A percentile compares a stretch with the other conserved stretches of the same genome.
Conservation (phyloP, 176 grass and related monocot species). For the Miscanthus lutarioriparius region DNA sequence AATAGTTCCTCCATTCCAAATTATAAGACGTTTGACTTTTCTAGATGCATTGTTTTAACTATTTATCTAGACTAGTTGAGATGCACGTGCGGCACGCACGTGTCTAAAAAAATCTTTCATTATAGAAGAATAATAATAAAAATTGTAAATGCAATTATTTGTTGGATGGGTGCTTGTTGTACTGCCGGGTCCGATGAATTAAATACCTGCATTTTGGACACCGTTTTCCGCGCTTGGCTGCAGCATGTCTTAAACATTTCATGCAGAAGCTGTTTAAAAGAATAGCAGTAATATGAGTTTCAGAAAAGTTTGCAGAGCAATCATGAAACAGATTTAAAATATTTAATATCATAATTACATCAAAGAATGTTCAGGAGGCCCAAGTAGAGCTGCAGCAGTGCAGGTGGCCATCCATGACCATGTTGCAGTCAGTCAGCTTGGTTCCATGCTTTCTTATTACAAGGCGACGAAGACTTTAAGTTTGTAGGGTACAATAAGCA, state of each 20-base stretch:
- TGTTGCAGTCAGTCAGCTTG: background rate
- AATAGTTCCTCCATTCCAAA: no score
- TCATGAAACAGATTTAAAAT: background rate
- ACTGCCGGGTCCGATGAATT: slow-evolving; percentile 10
- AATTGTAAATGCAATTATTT: no score
- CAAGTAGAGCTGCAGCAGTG: slow-evolving; percentile 59
- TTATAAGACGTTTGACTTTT: no score
- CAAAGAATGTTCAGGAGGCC: slow-evolving; percentile 29
- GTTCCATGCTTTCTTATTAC: background rate
- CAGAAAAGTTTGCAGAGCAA: background rate
- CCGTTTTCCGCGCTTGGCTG: slow-evolving; percentile 77
- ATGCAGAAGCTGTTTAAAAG: slow-evolving; percentile 68
- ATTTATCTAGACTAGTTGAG: no score
- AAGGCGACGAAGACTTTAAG: background rate
- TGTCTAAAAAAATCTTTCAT: no score
- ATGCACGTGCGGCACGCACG: no score
- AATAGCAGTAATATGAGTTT: slow-evolving; percentile 2
- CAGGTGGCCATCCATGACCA: background rate
- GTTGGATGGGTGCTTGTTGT: no score
- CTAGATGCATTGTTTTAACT: no score
- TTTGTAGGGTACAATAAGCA: background rate
- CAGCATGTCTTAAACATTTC: slow-evolving; percentile 75
- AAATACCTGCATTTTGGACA: slow-evolving; percentile 86
- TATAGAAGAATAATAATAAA: no score
- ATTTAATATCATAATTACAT: background rate